Percentiles rank a stretch among this genome's conserved stretches.
These are phyloP conservation scores for Chalciporus piperatus DNA, from an alignment of 768 basidiomycete genomes.

Conservation along the genomic window DNA sequence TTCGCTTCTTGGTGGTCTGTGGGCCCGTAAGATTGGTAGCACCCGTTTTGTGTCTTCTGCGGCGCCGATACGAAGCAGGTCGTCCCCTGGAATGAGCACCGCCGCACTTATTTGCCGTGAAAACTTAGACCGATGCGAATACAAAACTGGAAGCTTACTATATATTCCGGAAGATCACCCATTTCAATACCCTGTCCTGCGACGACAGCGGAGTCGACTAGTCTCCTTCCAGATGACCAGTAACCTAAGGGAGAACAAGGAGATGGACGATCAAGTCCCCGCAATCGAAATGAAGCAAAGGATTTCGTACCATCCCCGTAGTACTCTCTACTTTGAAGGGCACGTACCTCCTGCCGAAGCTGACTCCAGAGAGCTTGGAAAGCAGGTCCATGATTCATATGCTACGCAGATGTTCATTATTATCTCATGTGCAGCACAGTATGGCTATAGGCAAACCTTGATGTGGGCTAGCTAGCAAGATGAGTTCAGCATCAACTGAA, in stretches of 20 bases:
- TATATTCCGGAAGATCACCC: slow-evolving; percentile 72
- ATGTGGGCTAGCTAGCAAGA: slow-evolving; percentile 70
- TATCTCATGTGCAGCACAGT: background rate
- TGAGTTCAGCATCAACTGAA: slow-evolving; percentile 4
- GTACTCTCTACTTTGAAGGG: slow-evolving; percentile 72
- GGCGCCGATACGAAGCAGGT: slow-evolving; percentile 45
- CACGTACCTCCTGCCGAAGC: slow-evolving; percentile 61
- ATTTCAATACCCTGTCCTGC: slow-evolving; percentile 48
- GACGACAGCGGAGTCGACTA: slow-evolving; percentile 60
- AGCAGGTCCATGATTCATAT: slow-evolving; percentile 75
- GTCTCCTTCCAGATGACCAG: slow-evolving; percentile 75
- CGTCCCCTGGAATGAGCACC: slow-evolving; percentile 68
- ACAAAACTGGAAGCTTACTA: slow-evolving; percentile 41
- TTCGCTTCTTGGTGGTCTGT: slow-evolving; percentile 66
- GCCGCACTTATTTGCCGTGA: slow-evolving; percentile 55
- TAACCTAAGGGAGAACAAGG: slow-evolving; percentile 48
- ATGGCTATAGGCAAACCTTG: slow-evolving; percentile 44
- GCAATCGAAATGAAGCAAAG: background rate
- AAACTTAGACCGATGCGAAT: background rate
- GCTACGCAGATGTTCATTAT: slow-evolving; percentile 36
- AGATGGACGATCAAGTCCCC: slow-evolving; percentile 4
- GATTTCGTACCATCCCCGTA: slow-evolving; percentile 68
- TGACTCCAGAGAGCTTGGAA: slow-evolving; percentile 76
- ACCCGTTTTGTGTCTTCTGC: slow-evolving; percentile 30
- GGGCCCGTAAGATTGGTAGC: slow-evolving; percentile 58